Conservation (phyloP, 805 yeast genomes). For the Kazachstania martiniae region DNA sequence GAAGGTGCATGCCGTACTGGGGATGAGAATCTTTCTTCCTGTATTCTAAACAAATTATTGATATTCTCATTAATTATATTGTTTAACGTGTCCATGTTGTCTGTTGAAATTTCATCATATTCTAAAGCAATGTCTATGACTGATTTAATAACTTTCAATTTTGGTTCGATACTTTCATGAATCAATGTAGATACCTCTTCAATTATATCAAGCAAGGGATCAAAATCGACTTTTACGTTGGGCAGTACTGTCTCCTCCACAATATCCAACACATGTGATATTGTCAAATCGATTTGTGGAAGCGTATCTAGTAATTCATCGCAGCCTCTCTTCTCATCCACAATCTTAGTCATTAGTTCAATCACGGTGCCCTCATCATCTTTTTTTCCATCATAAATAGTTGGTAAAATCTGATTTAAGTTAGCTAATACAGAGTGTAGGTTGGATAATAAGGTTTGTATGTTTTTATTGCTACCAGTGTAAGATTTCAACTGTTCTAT, state of each 20-base stretch:
- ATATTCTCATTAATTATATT: conserved; percentile 31
- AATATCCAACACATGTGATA: conserved; percentile 28
- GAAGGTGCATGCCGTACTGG: conserved; percentile 32
- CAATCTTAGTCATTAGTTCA: too few species aligned
- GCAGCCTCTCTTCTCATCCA: background rate
- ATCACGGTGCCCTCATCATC: too few species aligned
- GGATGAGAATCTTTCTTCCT: conserved; percentile 30
- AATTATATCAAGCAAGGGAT: conserved; percentile 21
- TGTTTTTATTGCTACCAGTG: too few species aligned
- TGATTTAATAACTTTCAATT: conserved; percentile 23
- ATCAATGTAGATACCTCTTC: too few species aligned
- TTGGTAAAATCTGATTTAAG: too few species aligned
- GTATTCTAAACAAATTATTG: conserved; percentile 28
- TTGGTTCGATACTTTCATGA: too few species aligned
- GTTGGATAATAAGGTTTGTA: too few species aligned
- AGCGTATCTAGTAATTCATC: conserved; percentile 19
- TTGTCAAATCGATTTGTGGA: conserved; percentile 27
- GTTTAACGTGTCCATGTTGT: conserved; percentile 34
- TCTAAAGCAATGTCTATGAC: conserved; percentile 33
- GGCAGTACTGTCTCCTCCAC: conserved; percentile 19
- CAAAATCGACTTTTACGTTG: conserved; percentile 2
- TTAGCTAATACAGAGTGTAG: too few species aligned
- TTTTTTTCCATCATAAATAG: too few species aligned
- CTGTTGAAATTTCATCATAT: conserved; percentile 33
- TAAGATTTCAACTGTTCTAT: too few species aligned